Conservation (phyloP, 2,329 filamentous ascomycete species). For the Colletotrichum sidae region DNA sequence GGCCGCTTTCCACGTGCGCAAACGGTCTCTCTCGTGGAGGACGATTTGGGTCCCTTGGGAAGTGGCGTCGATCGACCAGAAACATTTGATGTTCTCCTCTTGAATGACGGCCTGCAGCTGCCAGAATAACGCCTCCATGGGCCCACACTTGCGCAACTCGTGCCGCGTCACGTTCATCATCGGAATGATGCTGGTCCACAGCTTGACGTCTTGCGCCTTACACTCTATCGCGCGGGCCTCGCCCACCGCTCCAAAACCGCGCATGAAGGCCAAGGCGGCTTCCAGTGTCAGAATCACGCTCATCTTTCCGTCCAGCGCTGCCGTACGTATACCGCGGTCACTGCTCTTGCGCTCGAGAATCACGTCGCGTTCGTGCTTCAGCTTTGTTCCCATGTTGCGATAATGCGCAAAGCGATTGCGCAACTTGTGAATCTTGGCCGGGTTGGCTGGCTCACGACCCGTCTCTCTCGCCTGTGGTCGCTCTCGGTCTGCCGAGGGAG, state of each 20-base stretch:
- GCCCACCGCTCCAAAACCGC: slow-evolving; percentile 63
- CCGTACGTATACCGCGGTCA: slow-evolving; percentile 26
- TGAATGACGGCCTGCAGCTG: slow-evolving; percentile 58
- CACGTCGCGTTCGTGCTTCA: slow-evolving; percentile 67
- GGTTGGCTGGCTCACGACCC: slow-evolving; percentile 40
- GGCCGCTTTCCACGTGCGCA: slow-evolving; percentile 43
- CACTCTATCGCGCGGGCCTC: slow-evolving; percentile 57
- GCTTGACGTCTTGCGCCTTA: slow-evolving; percentile 52
- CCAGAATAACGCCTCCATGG: slow-evolving; percentile 53
- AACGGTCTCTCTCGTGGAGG: slow-evolving; percentile 43
- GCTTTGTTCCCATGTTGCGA: slow-evolving; percentile 56
- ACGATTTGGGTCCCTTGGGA: slow-evolving; percentile 39
- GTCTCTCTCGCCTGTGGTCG: slow-evolving; percentile 45
- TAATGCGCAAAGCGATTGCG: slow-evolving; percentile 52
- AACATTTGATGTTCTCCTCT: slow-evolving; percentile 58
- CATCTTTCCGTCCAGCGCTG: slow-evolving; percentile 52
- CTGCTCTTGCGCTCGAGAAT: slow-evolving; percentile 41
- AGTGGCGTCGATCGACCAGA: slow-evolving; percentile 44
- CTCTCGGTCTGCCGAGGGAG: slow-evolving; percentile 46
- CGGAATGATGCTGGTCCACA: slow-evolving; percentile 59
- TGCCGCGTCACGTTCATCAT: slow-evolving; percentile 55
- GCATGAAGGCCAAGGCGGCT: slow-evolving; percentile 64
- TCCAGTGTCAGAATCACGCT: slow-evolving; percentile 59
- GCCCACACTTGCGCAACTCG: slow-evolving; percentile 49
- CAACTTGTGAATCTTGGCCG: slow-evolving; percentile 45